Evolutionary conservation across 2,329 filamentous ascomycete species (phyloP).

Genomic region (Fusarium sp.): DNA sequence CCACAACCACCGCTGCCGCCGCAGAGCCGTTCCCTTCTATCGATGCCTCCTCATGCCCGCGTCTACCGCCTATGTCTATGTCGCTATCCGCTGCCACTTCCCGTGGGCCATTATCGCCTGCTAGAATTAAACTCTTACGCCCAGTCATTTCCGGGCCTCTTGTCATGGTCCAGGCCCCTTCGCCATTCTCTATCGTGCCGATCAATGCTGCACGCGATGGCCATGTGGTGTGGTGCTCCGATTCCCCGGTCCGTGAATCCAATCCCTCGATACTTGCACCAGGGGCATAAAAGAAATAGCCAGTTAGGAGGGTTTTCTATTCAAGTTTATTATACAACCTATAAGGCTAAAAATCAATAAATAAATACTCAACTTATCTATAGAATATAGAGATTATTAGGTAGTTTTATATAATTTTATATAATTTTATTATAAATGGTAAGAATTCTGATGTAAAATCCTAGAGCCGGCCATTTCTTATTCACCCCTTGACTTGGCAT

Average conservation of each 20-base stretch:
- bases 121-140: conserved; percentile 3
- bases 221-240: conserved; percentile 22
- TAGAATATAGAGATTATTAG: too few relatives aligned
- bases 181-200: conserved; percentile 21
- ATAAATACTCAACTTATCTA: too few relatives aligned
- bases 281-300: too few relatives aligned
- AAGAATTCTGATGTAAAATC: too few relatives aligned
- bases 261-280: background rate
- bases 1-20: conserved; percentile 20
- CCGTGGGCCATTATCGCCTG: conserved; percentile 1
- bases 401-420: too few relatives aligned
- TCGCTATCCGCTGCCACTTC: conserved; percentile 12
- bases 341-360: too few relatives aligned
- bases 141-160: conserved; percentile 1
- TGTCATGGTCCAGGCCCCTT: conserved; percentile 23
- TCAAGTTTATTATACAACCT: too few relatives aligned
- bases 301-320: too few relatives aligned
- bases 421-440: too few relatives aligned
- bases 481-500: background rate
- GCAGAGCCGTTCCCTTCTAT: background rate
- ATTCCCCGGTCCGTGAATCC: background rate
- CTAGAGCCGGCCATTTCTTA: too few relatives aligned
- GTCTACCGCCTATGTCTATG: conserved; percentile 11
- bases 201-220: conserved; percentile 18
- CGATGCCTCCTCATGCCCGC: background rate